These are phyloP conservation scores for Ulota crispa DNA, from an alignment of 225 moss, liverwort and hornwort species.

Conservation along the genomic window DNA sequence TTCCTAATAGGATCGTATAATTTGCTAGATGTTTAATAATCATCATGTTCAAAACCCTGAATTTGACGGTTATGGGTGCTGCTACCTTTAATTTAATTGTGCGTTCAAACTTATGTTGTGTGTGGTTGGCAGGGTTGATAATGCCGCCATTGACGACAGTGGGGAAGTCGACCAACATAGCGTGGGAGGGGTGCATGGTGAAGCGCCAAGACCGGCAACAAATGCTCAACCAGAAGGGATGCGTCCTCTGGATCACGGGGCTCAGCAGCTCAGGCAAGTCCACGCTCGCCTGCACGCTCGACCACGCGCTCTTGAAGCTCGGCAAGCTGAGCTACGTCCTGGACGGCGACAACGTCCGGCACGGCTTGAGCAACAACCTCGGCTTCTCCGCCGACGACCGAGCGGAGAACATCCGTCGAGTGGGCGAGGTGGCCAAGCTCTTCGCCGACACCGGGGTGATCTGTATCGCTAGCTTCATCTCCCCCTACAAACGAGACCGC, in stretches of 20 bases:
- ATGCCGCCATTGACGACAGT: slow-evolving; percentile 46
- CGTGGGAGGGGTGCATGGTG: slow-evolving; percentile 65
- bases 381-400: slow-evolving; percentile 65
- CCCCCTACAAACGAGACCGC: slow-evolving; percentile 63
- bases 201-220: slow-evolving; percentile 46
- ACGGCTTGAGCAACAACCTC: slow-evolving; percentile 65
- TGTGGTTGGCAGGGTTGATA: slow-evolving; percentile 33
- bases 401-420: slow-evolving; percentile 63
- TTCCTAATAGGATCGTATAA: no score
- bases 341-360: slow-evolving; percentile 71
- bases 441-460: slow-evolving; percentile 67
- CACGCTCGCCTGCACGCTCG: slow-evolving; percentile 63
- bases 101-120: background rate
- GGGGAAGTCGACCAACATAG: slow-evolving; percentile 59
- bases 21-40: no score
- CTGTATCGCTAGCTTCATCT: slow-evolving; percentile 74
- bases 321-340: slow-evolving; percentile 65
- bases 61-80: no score
- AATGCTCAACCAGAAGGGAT: slow-evolving; percentile 57
- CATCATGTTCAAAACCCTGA: no score
- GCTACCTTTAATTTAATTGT: no score
- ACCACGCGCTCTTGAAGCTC: slow-evolving; percentile 49
- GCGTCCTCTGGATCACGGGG: slow-evolving; percentile 75
- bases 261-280: slow-evolving; percentile 72
- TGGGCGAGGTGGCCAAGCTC: slow-evolving; percentile 69